phyloP scores from a whole-genome alignment of 129 eudicot genomes.

The Helianthus annuus region DNA sequence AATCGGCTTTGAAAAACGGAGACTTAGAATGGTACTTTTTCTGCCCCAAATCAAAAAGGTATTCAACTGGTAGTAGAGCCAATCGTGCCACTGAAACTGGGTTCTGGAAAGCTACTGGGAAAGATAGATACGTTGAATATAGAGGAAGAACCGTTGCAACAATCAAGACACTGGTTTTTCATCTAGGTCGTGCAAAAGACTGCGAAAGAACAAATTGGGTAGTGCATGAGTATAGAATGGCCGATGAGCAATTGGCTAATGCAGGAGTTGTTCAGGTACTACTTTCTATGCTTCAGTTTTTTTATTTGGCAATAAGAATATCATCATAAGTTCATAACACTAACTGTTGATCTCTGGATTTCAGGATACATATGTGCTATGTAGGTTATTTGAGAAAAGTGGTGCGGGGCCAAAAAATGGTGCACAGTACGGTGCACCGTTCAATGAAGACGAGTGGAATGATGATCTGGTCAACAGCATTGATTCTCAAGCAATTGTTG shows the following conservation, averaged over 20 bases:
- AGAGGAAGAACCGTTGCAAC: constrained; percentile 44
- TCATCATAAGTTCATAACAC: neutral
- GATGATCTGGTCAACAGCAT: constrained; percentile 30
- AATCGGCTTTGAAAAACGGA: constrained; percentile 48
- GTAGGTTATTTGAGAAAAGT: constrained; percentile 64
- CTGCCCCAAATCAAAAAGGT: constrained; percentile 67
- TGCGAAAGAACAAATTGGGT: constrained; percentile 84
- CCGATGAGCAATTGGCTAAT: constrained; percentile 43
- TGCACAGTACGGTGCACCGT: constrained; percentile 80
- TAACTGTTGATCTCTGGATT: neutral
- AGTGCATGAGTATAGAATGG: constrained; percentile 63
- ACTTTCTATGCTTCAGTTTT: neutral
- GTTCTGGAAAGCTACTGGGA: constrained; percentile 81
- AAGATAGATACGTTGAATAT: constrained; percentile 51
- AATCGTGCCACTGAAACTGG: constrained; percentile 71
- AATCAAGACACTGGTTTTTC: constrained; percentile 64
- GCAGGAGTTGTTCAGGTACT: constrained; percentile 58
- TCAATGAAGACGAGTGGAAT: constrained; percentile 67
- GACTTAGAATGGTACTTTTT: constrained; percentile 87
- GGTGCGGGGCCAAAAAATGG: constrained; percentile 75
- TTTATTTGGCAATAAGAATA: neutral
- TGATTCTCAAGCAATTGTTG: constrained; percentile 30
- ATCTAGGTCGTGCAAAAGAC: constrained; percentile 55
- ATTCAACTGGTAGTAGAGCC: constrained; percentile 57
- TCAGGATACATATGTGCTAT: constrained; percentile 67